Evolutionary conservation across 164 flowering plant species (phyloP).

Genomic region (Annona cherimola): DNA sequence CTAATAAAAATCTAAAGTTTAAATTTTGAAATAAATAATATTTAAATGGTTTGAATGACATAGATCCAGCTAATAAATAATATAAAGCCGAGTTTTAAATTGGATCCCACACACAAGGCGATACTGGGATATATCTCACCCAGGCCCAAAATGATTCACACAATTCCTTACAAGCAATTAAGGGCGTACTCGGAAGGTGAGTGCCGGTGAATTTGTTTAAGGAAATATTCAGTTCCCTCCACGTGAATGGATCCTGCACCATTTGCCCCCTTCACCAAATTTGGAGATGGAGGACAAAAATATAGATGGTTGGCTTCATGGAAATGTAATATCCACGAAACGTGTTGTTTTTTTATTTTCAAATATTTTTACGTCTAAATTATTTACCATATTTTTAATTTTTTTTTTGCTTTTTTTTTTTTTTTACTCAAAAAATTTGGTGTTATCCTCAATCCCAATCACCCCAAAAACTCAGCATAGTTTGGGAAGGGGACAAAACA

Average conservation of each 20-base stretch:
- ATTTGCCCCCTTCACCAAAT: conserved; percentile 18
- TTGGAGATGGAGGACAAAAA: too few relatives aligned
- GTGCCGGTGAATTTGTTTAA: conserved; percentile 51
- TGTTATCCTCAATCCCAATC: too few relatives aligned
- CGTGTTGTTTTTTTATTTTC: too few relatives aligned
- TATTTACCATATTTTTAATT: too few relatives aligned
- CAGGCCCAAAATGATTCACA: too few relatives aligned
- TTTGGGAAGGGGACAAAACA: too few relatives aligned
- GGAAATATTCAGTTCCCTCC: conserved; percentile 35
- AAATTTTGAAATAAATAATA: background rate
- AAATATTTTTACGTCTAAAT: too few relatives aligned
- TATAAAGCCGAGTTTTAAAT: background rate
- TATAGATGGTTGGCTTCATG: too few relatives aligned
- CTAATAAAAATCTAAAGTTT: background rate
- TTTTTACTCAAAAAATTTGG: too few relatives aligned
- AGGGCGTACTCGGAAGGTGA: conserved; percentile 58
- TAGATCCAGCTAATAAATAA: background rate
- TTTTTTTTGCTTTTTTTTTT: too few relatives aligned
- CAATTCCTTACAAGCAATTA: conserved; percentile 18
- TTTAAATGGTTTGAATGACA: background rate
- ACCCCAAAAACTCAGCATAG: too few relatives aligned
- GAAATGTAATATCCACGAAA: too few relatives aligned
- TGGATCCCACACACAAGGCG: background rate
- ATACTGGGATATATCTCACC: conserved; percentile 8
- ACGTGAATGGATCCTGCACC: conserved; percentile 35